These are phyloP conservation scores for Apocynum venetum DNA, from an alignment of 257 asterid species.

Conservation along the genomic window DNA sequence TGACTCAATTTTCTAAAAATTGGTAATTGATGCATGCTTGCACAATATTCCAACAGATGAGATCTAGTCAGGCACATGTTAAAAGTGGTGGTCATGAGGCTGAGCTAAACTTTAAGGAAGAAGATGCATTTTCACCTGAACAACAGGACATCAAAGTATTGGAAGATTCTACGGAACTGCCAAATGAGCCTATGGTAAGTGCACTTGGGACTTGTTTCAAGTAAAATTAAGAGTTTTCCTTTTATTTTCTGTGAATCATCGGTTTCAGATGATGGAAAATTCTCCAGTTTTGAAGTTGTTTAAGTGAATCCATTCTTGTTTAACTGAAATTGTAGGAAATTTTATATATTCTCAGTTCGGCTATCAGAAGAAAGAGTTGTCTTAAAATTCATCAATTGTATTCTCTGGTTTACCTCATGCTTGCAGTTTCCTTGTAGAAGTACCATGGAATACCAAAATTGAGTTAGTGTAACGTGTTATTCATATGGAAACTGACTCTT, in stretches of 20 bases:
- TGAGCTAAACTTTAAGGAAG: constrained; percentile 38
- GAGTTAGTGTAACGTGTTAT: neutral
- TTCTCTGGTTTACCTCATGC: neutral
- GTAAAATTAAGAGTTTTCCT: neutral
- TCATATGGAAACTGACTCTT: neutral
- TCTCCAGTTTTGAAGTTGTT: neutral
- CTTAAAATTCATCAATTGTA: neutral
- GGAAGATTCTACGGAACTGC: constrained; percentile 14
- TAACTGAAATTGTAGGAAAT: neutral
- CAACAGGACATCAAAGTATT: constrained; percentile 35
- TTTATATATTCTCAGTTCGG: neutral
- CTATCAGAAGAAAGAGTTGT: neutral
- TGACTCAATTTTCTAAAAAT: neutral
- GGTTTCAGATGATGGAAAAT: neutral
- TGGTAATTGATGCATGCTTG: neutral
- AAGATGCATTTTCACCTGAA: constrained; percentile 42
- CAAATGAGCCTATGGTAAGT: constrained; percentile 47
- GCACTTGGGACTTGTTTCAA: neutral
- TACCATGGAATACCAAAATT: neutral
- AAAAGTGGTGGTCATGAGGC: constrained; percentile 56
- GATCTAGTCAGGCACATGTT: constrained; percentile 42
- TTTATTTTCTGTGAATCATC: neutral
- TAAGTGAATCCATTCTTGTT: neutral
- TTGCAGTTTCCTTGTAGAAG: neutral
- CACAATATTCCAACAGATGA: constrained; percentile 31